Conservation (phyloP, 2,329 filamentous ascomycete genomes). For the Akanthomyces dipterigenus region DNA sequence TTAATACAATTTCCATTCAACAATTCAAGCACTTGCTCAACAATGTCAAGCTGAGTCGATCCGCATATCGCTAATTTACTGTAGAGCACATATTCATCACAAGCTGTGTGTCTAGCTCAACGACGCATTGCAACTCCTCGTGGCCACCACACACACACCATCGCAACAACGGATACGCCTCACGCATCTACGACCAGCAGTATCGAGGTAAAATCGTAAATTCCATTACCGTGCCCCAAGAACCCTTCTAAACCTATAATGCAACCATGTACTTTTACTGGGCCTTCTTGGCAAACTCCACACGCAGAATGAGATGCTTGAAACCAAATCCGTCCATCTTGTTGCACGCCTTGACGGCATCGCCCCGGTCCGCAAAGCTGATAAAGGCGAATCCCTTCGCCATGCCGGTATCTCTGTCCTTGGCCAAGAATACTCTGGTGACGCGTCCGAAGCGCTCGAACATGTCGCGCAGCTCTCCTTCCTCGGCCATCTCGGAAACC, state of each 20-base stretch:
- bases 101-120: not conserved
- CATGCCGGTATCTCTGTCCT: slow-evolving; percentile 91
- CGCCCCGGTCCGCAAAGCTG: slow-evolving; percentile 83
- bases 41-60: not conserved
- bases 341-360: slow-evolving; percentile 87
- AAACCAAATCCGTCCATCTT: slow-evolving; percentile 97
- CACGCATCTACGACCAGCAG: not conserved
- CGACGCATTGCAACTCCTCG: not conserved
- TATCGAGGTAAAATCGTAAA: slow-evolving; percentile 8
- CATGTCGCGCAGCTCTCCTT: slow-evolving; percentile 91
- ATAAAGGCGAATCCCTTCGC: slow-evolving; percentile 99
- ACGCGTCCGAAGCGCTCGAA: slow-evolving; percentile 97
- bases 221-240: slow-evolving; percentile 7
- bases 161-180: not conserved
- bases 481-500: slow-evolving; percentile 96
- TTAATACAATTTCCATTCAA: not conserved
- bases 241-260: slow-evolving; percentile 12
- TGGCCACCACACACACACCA: not conserved
- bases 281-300: slow-evolving; percentile 81
- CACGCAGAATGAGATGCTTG: slow-evolving; percentile 78
- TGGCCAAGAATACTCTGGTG: slow-evolving; percentile 94
- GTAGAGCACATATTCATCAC: not conserved
- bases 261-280: slow-evolving; percentile 30
- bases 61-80: not conserved
- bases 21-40: slow-evolving; percentile 4